These are phyloP conservation scores for Kodamaea alishanica DNA, from an alignment of 1,139 yeast genomes.

Conservation along the genomic window DNA sequence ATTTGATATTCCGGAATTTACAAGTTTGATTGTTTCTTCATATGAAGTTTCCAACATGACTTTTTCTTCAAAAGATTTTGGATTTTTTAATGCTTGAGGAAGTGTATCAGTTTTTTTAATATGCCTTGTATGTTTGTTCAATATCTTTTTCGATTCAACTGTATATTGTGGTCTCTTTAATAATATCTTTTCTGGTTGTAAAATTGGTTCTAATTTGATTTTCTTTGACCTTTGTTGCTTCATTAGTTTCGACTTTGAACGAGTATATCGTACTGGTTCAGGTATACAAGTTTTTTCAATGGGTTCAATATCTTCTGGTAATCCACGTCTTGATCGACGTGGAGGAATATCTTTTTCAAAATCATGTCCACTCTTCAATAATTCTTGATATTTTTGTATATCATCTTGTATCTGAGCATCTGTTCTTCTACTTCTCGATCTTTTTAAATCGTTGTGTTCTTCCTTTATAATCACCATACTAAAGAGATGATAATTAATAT, in stretches of 20 bases:
- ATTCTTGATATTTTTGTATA: conserved; percentile 18
- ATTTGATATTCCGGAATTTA: conserved; percentile 15
- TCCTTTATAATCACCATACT: too few species aligned
- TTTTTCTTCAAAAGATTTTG: conserved; percentile 19
- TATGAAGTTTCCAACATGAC: conserved; percentile 18
- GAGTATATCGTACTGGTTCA: neutral
- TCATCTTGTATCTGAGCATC: conserved; percentile 18
- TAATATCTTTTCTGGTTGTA: too few species aligned
- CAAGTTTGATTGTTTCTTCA: conserved; percentile 17
- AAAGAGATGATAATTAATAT: too few species aligned
- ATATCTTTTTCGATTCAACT: too few species aligned
- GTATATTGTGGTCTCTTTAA: too few species aligned
- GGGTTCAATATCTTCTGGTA: neutral
- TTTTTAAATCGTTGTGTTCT: too few species aligned
- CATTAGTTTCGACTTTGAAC: neutral
- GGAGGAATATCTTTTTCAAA: conserved; percentile 30
- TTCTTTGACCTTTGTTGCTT: neutral
- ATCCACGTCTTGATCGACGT: conserved; percentile 10
- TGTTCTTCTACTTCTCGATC: conserved; percentile 7
- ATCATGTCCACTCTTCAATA: conserved; percentile 15
- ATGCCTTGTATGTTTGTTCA: too few species aligned
- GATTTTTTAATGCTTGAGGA: too few species aligned
- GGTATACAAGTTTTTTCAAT: too few species aligned
- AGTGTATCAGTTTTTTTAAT: too few species aligned
- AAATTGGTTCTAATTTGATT: neutral